phyloP scores from a whole-genome alignment of 2,329 filamentous ascomycete genomes.

The Ceratocystis huliohia region DNA sequence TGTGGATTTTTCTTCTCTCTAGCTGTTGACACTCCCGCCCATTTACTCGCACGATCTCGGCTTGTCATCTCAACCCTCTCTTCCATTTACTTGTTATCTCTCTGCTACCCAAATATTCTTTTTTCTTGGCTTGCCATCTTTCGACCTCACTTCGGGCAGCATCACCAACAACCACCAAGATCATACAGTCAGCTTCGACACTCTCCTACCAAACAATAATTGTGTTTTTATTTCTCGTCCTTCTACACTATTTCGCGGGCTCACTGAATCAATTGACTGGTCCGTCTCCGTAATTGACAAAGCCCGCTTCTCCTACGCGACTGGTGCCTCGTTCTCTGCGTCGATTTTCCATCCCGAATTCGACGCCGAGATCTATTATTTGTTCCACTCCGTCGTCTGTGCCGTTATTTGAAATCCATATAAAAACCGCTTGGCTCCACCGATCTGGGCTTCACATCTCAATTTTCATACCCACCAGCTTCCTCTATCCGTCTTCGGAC shows the following conservation, averaged over 20 bases:
- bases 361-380: constrained; percentile 15
- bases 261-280: not conserved
- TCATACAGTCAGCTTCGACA: not conserved
- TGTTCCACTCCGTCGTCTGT: not conserved
- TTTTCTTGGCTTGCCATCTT: not conserved
- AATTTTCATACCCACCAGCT: constrained; percentile 22
- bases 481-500: constrained; percentile 26
- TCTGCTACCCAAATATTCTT: not conserved
- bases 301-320: constrained; percentile 10
- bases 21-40: not conserved
- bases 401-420: constrained; percentile 17
- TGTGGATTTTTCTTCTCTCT: not conserved
- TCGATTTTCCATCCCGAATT: constrained; percentile 5
- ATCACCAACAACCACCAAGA: not conserved
- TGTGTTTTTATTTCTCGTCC: not conserved
- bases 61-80: not conserved
- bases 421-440: constrained; percentile 11
- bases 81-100: not conserved
- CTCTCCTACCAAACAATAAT: not conserved
- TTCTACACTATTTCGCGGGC: not conserved
- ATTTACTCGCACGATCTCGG: not conserved
- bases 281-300: not conserved
- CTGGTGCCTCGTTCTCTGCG: constrained; percentile 19
- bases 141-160: not conserved
- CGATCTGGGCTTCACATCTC: constrained; percentile 2